These are phyloP conservation scores for Penicillium carneum DNA, from an alignment of 2,329 filamentous ascomycete species.

Conservation along the genomic window DNA sequence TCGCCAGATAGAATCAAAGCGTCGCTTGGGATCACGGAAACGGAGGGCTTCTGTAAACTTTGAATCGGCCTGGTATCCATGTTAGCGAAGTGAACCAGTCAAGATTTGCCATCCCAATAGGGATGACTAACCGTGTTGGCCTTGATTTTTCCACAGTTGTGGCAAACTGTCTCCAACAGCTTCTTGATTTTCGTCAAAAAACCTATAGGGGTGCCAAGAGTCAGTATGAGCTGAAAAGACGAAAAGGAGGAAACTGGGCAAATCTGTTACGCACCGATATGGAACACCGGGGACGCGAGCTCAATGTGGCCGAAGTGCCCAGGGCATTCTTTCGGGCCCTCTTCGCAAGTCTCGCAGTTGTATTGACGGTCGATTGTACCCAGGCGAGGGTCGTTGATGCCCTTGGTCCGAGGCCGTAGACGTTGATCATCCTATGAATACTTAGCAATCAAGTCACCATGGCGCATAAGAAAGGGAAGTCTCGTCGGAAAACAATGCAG, in stretches of 20 bases:
- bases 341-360: constrained; percentile 94
- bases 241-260: constrained; percentile 14
- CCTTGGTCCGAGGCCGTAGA: constrained; percentile 85
- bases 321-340: constrained; percentile 93
- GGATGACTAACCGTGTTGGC: constrained; percentile 93
- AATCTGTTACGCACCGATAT: constrained; percentile 64
- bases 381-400: constrained; percentile 92
- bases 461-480: not conserved
- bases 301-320: constrained; percentile 99
- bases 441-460: constrained; percentile 27
- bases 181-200: constrained; percentile 99
- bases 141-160: constrained; percentile 97
- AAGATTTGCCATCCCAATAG: constrained; percentile 63
- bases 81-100: constrained; percentile 60
- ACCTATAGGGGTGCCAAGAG: constrained; percentile 60
- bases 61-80: constrained; percentile 72
- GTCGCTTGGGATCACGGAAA: constrained; percentile 88
- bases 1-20: constrained; percentile 91
- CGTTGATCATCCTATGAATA: constrained; percentile 77
- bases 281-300: constrained; percentile 92
- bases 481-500: not conserved
- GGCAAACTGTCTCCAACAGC: constrained; percentile 96
- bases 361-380: constrained; percentile 95
- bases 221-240: constrained; percentile 35
- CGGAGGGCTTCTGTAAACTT: constrained; percentile 82